Conservation (phyloP, 208 protist genomes). For the Trypanosoma platydactyli region DNA sequence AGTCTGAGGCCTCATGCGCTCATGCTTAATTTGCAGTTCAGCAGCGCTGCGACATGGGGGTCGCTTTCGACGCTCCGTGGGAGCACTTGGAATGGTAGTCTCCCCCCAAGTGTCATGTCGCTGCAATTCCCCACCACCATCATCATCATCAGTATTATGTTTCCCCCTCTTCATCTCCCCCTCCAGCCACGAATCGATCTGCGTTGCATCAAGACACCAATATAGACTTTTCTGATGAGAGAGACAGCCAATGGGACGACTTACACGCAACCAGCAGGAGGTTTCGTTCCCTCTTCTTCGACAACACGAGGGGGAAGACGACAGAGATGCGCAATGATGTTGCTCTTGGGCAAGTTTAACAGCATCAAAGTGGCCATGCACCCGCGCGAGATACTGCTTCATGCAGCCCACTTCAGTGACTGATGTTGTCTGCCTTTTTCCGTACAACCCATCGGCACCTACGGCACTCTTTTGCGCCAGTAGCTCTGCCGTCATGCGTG, state of each 20-base stretch:
- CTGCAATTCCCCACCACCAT: background rate
- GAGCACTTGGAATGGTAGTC: too few relatives aligned
- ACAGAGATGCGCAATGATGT: slow-evolving; percentile 35
- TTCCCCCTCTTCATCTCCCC: slow-evolving; percentile 12
- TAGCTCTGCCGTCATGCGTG: slow-evolving; percentile 41
- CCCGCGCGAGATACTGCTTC: slow-evolving; percentile 66
- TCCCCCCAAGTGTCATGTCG: too few relatives aligned
- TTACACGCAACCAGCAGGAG: slow-evolving; percentile 28
- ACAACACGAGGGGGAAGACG: background rate
- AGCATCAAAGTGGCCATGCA: slow-evolving; percentile 52
- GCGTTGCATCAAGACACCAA: slow-evolving; percentile 48
- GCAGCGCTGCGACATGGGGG: background rate
- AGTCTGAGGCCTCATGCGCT: slow-evolving; percentile 59
- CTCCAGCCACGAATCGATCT: slow-evolving; percentile 21
- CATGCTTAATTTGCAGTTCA: slow-evolving; percentile 46
- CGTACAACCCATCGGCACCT: background rate
- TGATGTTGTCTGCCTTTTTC: background rate
- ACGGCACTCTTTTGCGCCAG: slow-evolving; percentile 44
- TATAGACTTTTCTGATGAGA: slow-evolving; percentile 71
- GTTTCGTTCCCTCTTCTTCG: background rate
- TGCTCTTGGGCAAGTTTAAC: slow-evolving; percentile 35
- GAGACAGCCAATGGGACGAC: slow-evolving; percentile 65
- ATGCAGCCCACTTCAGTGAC: slow-evolving; percentile 10
- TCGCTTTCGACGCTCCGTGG: slow-evolving; percentile 2
- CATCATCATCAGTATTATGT: background rate